Percentiles rank a stretch among this genome's conserved stretches.
Conservation (phyloP, 495 filamentous ascomycete species). For the Ramalina intermedia region DNA sequence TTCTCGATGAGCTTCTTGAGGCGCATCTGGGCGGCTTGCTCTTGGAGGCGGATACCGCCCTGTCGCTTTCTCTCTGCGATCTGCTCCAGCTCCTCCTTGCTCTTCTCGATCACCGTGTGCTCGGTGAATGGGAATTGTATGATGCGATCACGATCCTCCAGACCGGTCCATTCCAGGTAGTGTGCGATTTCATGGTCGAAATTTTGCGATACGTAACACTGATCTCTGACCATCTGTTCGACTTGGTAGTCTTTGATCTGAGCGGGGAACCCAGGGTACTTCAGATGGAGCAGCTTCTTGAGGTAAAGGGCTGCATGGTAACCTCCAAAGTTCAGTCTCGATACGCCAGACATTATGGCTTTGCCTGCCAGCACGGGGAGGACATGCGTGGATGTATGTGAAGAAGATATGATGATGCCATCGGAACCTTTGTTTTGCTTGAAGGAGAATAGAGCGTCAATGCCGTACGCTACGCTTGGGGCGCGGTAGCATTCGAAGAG, state of each 20-base stretch:
- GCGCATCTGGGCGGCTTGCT: slow-evolving; percentile 93
- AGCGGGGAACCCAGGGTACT: slow-evolving; percentile 79
- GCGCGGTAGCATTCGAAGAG: slow-evolving; percentile 89
- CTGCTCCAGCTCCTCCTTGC: slow-evolving; percentile 74
- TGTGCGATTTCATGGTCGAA: slow-evolving; percentile 61
- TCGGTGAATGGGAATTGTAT: slow-evolving; percentile 91
- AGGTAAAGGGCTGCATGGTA: slow-evolving; percentile 80
- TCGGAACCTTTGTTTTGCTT: slow-evolving; percentile 77
- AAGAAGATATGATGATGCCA: slow-evolving; percentile 80
- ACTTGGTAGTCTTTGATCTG: slow-evolving; percentile 74
- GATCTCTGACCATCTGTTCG: slow-evolving; percentile 72
- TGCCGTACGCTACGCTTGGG: slow-evolving; percentile 78
- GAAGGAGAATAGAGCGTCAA: slow-evolving; percentile 93
- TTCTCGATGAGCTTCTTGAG: slow-evolving; percentile 89
- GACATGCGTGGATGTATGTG: slow-evolving; percentile 86
- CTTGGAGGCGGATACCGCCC: slow-evolving; percentile 78
- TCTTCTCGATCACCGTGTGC: slow-evolving; percentile 75
- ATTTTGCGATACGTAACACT: slow-evolving; percentile 76
- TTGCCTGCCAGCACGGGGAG: slow-evolving; percentile 83
- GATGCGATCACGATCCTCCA: slow-evolving; percentile 77
- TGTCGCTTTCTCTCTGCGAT: slow-evolving; percentile 89
- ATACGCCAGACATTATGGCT: slow-evolving; percentile 66
- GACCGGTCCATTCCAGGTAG: slow-evolving; percentile 73
- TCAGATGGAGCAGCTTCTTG: slow-evolving; percentile 75
- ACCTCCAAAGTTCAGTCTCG: slow-evolving; percentile 88